Conservation (phyloP, 768 basidiomycete species). For the Tremella fuciformis region DNA sequence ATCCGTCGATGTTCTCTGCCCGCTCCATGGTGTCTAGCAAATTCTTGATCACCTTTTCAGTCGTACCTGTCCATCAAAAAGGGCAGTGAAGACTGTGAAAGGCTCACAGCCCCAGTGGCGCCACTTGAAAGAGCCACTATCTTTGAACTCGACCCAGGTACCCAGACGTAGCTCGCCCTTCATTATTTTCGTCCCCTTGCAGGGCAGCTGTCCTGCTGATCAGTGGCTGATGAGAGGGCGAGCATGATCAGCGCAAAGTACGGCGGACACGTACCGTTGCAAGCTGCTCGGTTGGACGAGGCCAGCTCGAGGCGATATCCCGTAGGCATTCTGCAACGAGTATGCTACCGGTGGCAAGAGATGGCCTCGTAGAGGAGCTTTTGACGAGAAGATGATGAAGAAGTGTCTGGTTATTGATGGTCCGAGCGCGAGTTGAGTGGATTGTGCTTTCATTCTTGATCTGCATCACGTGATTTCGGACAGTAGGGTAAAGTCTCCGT, state of each 20-base stretch:
- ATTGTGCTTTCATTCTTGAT: conserved; percentile 1
- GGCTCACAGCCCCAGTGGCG: conserved; percentile 87
- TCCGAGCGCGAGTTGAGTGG: not conserved
- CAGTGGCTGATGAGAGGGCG: not conserved
- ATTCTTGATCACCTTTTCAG: conserved; percentile 66
- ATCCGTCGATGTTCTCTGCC: conserved; percentile 77
- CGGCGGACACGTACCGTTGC: conserved; percentile 29
- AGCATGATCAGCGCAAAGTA: not conserved
- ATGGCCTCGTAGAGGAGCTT: conserved; percentile 1
- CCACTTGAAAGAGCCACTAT: conserved; percentile 69
- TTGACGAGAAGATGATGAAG: conserved; percentile 4
- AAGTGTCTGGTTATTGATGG: not conserved
- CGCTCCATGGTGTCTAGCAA: conserved; percentile 63
- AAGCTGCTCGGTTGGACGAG: conserved; percentile 19
- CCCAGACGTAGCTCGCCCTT: conserved; percentile 76
- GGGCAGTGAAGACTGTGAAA: not conserved
- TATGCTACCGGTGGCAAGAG: not conserved
- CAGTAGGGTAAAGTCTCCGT: not conserved
- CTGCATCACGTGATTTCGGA: not conserved
- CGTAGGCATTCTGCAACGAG: conserved; percentile 18
- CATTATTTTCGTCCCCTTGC: conserved; percentile 64
- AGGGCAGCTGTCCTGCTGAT: conserved; percentile 35
- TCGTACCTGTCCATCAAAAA: conserved; percentile 52
- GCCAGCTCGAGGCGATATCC: conserved; percentile 42
- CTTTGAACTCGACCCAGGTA: conserved; percentile 69